A percentile compares a stretch with the other conserved stretches of the same genome.
These are phyloP conservation scores for Aureobasidium sp. DNA, from an alignment of 2,329 filamentous ascomycete species.

Conservation along the genomic window DNA sequence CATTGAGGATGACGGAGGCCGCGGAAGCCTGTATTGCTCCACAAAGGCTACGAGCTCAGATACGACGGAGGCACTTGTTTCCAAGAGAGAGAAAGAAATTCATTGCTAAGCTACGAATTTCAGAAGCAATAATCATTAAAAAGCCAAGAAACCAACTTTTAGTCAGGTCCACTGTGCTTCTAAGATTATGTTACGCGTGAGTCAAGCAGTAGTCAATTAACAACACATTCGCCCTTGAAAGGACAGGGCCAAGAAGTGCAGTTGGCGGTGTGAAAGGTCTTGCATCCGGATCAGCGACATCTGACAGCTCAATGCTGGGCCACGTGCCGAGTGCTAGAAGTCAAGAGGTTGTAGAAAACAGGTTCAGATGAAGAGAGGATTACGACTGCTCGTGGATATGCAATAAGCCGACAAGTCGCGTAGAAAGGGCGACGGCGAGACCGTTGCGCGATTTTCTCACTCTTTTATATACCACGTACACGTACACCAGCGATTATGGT, in stretches of 20 bases:
- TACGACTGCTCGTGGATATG: not conserved
- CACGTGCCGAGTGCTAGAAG: not conserved
- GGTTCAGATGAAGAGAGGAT: not conserved
- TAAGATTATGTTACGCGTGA: not conserved
- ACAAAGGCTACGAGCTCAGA: not conserved
- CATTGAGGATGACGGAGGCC: not conserved
- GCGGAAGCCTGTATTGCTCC: not conserved
- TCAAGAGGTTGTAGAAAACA: not conserved
- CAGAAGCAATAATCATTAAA: not conserved
- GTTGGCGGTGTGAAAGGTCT: not conserved
- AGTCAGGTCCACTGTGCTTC: not conserved
- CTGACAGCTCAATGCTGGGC: not conserved
- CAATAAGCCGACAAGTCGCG: slow-evolving; percentile 4
- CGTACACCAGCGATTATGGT: not conserved
- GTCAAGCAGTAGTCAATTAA: not conserved
- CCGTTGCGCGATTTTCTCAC: slow-evolving; percentile 5
- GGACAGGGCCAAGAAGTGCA: not conserved
- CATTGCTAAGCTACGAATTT: not conserved
- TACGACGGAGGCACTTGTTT: not conserved
- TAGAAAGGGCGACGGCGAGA: not conserved
- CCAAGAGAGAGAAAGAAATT: not conserved
- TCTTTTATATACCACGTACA: not conserved
- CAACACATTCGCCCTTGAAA: no score
- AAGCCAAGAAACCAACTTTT: not conserved
- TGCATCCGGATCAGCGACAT: not conserved